Evolutionary conservation across 2,329 filamentous ascomycete species (phyloP).

Genomic region (Chaetomium strumarium): DNA sequence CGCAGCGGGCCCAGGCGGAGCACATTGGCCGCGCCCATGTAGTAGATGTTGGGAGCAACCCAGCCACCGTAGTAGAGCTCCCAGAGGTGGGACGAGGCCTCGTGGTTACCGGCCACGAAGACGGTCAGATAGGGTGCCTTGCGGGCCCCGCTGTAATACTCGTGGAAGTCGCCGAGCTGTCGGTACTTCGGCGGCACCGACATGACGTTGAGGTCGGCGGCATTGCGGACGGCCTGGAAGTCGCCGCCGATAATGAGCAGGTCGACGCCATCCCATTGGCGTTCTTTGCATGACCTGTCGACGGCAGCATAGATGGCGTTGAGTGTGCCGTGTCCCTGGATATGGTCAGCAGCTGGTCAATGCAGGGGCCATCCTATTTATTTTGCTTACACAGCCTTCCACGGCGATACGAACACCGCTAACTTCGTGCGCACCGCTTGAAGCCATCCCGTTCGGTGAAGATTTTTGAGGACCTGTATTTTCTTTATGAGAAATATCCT

Average conservation of each 20-base stretch:
- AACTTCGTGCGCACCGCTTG: background rate
- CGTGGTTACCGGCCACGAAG: conserved; percentile 92
- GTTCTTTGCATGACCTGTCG: conserved; percentile 58
- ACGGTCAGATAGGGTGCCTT: conserved; percentile 82
- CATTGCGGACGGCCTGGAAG: conserved; percentile 89
- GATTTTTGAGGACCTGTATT: background rate
- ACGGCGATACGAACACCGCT: conserved; percentile 68
- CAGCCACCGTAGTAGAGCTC: conserved; percentile 96
- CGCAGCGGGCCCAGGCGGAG: conserved; percentile 76
- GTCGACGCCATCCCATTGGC: conserved; percentile 77
- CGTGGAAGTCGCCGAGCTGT: conserved; percentile 82
- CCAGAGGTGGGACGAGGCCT: conserved; percentile 83
- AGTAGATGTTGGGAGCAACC: conserved; percentile 96
- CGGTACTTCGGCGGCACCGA: conserved; percentile 86
- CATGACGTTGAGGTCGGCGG: conserved; percentile 80
- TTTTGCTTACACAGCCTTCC: conserved; percentile 70
- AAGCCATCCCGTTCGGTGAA: background rate
- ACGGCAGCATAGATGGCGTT: conserved; percentile 86
- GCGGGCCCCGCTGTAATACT: conserved; percentile 79
- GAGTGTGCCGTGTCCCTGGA: conserved; percentile 81
- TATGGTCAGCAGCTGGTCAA: conserved; percentile 21
- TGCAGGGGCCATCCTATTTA: too few species aligned
- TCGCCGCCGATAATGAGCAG: conserved; percentile 92
- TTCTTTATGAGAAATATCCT: background rate
- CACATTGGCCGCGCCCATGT: conserved; percentile 88